Evolutionary conservation across 164 flowering plant genomes (phyloP), one percentile per base, ranked within the genome.

Genomic region (Santalum album): DNA sequence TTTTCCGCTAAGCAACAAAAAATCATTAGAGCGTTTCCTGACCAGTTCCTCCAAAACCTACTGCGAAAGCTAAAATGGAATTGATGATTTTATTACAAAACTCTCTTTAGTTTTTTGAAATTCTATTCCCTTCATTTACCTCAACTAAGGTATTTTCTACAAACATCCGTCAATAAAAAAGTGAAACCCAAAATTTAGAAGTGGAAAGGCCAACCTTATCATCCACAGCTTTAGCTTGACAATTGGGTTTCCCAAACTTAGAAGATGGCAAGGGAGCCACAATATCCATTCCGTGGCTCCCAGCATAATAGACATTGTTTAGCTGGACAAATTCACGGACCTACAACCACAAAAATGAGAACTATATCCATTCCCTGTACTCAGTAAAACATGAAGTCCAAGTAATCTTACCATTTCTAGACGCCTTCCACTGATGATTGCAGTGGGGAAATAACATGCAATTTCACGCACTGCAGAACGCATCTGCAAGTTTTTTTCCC

Each of bases 401-500:
- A n/a, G n/a, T n/a, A 45, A 12, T 32, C 16, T 56, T 49, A 75
- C 86, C 78, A 77, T 82, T n/a, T 77, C 76, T 47, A 76, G 55
- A 57, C 80, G 68, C 44, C 87, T 65, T 11, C 87, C 87, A 27
- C 79, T 79, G 34, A 82, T 73, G n/a, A 82, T 75, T 12, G 87
- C 84, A 0, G 87, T 82, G 14, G 84, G 82, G 55, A 75, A 82
- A 45, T 42, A 42, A 32, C 56, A 72, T 2, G 82, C 81, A 14
- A 82, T 78, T 53, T 71, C 75, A 22, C 66, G 64, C 0, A 82
- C 77, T 0, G 84, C 82, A 0, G 68, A 69, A 10, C 87, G 78
- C 84, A 82, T 82, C 87, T 81, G 66, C 15, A 43, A 3, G n/a
- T n/a, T 29, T 3, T 29, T 29, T 3, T 29, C 9, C 34, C 34